Evolutionary conservation across 257 asterid species (phyloP).

Genomic region (Eustoma russellianum): DNA sequence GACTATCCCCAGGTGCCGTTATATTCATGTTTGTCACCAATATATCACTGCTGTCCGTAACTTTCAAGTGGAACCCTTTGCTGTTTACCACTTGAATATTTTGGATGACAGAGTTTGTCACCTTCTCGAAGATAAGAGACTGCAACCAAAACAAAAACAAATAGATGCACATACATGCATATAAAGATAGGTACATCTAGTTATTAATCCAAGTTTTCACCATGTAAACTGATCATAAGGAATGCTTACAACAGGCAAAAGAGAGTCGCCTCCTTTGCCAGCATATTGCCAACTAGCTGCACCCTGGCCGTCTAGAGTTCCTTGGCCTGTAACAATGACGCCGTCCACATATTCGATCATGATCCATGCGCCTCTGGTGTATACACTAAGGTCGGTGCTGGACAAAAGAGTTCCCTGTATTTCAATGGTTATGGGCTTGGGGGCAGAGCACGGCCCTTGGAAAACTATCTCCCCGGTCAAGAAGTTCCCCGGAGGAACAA

Average conservation of each 20-base stretch:
- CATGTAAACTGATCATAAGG: too few relatives aligned
- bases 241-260: conserved; percentile 38
- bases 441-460: conserved; percentile 12
- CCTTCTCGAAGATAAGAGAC: conserved; percentile 32
- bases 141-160: conserved; percentile 8
- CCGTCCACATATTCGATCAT: not conserved
- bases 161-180: too few relatives aligned
- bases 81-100: conserved; percentile 31
- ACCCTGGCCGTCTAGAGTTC: conserved; percentile 10
- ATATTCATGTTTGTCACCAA: conserved; percentile 21
- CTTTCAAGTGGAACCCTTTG: conserved; percentile 60
- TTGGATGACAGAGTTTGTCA: conserved; percentile 14
- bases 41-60: conserved; percentile 29
- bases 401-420: conserved; percentile 7
- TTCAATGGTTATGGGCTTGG: conserved; percentile 6
- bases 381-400: conserved; percentile 2
- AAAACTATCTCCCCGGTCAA: conserved; percentile 4
- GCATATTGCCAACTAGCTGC: not conserved
- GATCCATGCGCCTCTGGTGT: not conserved
- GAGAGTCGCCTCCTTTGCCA: not conserved
- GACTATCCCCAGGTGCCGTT: conserved; percentile 59
- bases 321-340: conserved; percentile 1
- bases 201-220: too few relatives aligned
- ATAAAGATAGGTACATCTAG: too few relatives aligned
- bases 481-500: conserved; percentile 6